Base-by-base conservation (phyloP, 768 basidiomycete species). In the Mycena indigotica region DNA sequence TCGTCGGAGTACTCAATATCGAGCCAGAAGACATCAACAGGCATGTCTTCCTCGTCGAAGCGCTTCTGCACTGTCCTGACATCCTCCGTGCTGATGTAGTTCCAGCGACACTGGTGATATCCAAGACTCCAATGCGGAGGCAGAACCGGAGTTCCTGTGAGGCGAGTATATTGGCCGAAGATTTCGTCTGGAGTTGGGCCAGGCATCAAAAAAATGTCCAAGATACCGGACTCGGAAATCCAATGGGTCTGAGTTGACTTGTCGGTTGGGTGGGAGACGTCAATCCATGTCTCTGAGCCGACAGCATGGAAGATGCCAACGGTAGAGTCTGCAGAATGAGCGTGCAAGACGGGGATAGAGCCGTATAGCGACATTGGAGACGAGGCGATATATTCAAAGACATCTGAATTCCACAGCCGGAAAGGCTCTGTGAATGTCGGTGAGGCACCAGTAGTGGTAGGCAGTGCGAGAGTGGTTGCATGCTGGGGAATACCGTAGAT, bases 21-120 rank as follows among this genome's bases (percentile, higher is more conserved):
- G 40, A 98, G 82, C 96, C 95, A 98, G 68, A 98, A 88, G 3
- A 95, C 94, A 67, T 98, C 96, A 13, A 98, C 85, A 0, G 97
- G 97, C 56, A 98, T 93, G 65, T 96, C 91, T 39, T 89, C 91
- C 64, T 95, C 92, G 57, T 99, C 97, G 66, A 99, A 97, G 51
- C 88, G 80, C 67, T 77, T 81, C 72, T 95, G 89, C 8, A 98
- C 93, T 3, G 82, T 79, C 12, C 93, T 81, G 8, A 99, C 80
- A 70, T 98, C 97, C 12, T 89, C 85, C 25, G 91, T 87, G 73
- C 87, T 91, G 62, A 96, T 80, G 67, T 99, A 98, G 70, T 99
- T 98, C 97, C 97, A 98, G 30, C 97, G 80, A 70, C 96, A 98
- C 70, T 98, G 97, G 72, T 98, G 97, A 67, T 99, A 96, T 0